A percentile compares a stretch with the other conserved stretches of the same genome.
Conservation (phyloP, 768 basidiomycete species). For the Mycena metata region DNA sequence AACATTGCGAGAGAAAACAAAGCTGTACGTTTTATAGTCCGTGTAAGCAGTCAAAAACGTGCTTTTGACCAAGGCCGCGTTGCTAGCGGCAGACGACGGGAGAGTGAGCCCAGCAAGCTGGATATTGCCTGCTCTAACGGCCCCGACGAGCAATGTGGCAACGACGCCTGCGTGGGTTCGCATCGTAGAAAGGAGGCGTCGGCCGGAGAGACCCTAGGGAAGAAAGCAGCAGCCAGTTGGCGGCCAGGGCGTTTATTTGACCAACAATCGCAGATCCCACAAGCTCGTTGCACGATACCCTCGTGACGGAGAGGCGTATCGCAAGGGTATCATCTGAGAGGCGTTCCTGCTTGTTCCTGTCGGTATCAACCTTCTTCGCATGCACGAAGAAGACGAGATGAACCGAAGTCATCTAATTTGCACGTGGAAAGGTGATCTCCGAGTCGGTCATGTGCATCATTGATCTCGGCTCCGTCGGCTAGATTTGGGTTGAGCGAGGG, state of each 20-base stretch:
- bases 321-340: too few relatives aligned
- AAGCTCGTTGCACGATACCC: neutral
- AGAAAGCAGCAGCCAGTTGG: neutral
- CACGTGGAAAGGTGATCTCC: too few relatives aligned
- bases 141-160: conserved; percentile 4
- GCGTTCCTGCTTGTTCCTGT: too few relatives aligned
- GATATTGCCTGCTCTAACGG: conserved; percentile 22
- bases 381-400: too few relatives aligned
- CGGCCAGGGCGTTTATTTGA: conserved; percentile 23
- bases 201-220: conserved; percentile 4
- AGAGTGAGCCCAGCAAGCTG: conserved; percentile 29
- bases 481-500: too few relatives aligned
- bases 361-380: too few relatives aligned
- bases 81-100: conserved; percentile 28
- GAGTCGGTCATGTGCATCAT: too few relatives aligned
- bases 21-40: conserved; percentile 29
- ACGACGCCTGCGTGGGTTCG: conserved; percentile 18
- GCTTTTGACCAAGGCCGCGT: conserved; percentile 31
- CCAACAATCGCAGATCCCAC: neutral
- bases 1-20: neutral
- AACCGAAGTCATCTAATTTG: too few relatives aligned
- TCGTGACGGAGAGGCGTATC: conserved; percentile 18
- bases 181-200: conserved; percentile 14
- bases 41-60: conserved; percentile 28
- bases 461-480: too few relatives aligned